These are phyloP conservation scores for Blastobotrys illinoisensis DNA, from an alignment of 1,139 yeast species.

Conservation along the genomic window DNA sequence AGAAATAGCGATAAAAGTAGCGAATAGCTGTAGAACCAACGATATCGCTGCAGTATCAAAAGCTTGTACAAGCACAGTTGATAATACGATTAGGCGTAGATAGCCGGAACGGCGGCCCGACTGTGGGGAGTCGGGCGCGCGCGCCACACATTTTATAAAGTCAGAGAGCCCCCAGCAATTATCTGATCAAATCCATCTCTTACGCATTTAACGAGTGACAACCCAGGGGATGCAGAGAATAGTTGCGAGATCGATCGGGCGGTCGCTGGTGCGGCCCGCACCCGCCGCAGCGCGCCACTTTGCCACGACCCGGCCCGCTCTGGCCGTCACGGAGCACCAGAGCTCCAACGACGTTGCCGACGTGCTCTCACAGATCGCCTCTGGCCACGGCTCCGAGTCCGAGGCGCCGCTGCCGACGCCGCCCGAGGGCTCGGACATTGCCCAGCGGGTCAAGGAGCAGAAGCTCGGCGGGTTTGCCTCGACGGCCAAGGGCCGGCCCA, in stretches of 20 bases:
- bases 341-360: conserved; percentile 19
- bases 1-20: no score
- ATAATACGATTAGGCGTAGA: no score
- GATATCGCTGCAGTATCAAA: no score
- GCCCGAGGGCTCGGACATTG: conserved; percentile 25
- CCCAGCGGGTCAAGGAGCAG: conserved; percentile 20
- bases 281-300: neutral
- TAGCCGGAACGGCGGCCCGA: neutral
- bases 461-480: conserved; percentile 15
- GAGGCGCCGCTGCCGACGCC: conserved; percentile 12
- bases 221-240: conserved; percentile 1
- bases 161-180: neutral
- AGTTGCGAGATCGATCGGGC: conserved; percentile 1
- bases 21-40: no score
- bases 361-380: conserved; percentile 12
- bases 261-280: neutral
- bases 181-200: neutral
- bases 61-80: no score
- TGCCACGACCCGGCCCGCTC: neutral
- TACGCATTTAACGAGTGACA: neutral
- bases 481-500: conserved; percentile 51
- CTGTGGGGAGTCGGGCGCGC: conserved; percentile 1
- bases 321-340: conserved; percentile 1
- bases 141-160: neutral
- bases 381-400: neutral